These are phyloP conservation scores for Aspergillus ibericus DNA, from an alignment of 2,329 filamentous ascomycete genomes.

Conservation along the genomic window DNA sequence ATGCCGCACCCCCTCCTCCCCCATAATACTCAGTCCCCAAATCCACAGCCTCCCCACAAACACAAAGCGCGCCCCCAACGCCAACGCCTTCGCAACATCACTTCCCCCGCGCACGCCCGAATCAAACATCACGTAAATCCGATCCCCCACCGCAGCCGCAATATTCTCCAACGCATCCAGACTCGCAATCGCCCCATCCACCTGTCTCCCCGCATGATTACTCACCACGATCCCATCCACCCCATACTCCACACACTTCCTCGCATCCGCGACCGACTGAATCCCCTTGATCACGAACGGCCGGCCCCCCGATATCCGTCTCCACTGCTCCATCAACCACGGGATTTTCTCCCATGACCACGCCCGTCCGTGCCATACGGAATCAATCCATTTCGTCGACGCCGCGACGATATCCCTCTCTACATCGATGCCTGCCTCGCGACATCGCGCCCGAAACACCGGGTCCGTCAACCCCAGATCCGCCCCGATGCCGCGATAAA, in stretches of 20 bases:
- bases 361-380: constrained; percentile 63
- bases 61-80: constrained; percentile 62
- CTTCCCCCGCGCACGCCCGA: constrained; percentile 58
- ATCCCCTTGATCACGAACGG: constrained; percentile 68
- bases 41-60: constrained; percentile 63
- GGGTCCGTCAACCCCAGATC: constrained; percentile 61
- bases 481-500: constrained; percentile 59
- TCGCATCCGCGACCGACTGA: constrained; percentile 66
- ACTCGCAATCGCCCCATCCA: constrained; percentile 61
- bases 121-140: constrained; percentile 60
- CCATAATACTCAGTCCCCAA: constrained; percentile 60
- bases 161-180: constrained; percentile 63
- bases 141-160: constrained; percentile 52
- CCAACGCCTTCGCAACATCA: constrained; percentile 62
- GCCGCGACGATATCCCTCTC: constrained; percentile 54
- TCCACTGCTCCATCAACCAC: constrained; percentile 63
- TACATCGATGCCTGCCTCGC: constrained; percentile 55
- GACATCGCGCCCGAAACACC: constrained; percentile 57
- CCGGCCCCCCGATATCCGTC: constrained; percentile 54
- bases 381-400: constrained; percentile 64
- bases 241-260: constrained; percentile 58
- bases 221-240: constrained; percentile 68
- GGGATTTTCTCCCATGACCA: constrained; percentile 66
- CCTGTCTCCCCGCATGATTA: constrained; percentile 70
- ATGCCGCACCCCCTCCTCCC: constrained; percentile 61